Evolutionary conservation across 2,329 filamentous ascomycete genomes (phyloP).

Genomic region (Ascochyta clinopodiicola): DNA sequence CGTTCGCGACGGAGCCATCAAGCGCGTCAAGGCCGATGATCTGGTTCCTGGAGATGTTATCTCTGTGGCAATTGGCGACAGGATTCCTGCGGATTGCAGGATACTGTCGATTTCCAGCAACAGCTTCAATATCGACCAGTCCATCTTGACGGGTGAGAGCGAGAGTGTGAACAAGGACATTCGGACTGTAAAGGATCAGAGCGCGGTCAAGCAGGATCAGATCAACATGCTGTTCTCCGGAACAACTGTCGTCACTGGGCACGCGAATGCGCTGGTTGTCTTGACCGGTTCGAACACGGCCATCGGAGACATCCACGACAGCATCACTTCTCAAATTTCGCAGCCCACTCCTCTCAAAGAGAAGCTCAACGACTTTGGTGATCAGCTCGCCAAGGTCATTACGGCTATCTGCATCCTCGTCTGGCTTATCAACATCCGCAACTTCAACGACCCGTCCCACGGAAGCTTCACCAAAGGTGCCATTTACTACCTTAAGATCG

Average conservation of each 20-base stretch:
- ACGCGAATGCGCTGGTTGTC: conserved; percentile 88
- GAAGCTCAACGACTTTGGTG: conserved; percentile 98
- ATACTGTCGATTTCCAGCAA: conserved; percentile 92
- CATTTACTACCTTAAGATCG: conserved; percentile 99
- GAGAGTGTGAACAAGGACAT: conserved; percentile 93
- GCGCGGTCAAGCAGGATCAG: conserved; percentile 96
- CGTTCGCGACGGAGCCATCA: conserved; percentile 79
- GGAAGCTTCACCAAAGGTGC: conserved; percentile 95
- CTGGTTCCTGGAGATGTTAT: conserved; percentile 94
- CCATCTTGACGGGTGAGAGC: conserved; percentile 95
- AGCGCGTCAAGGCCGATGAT: conserved; percentile 92
- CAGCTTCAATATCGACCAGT: conserved; percentile 95
- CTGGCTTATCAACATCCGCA: conserved; percentile 97
- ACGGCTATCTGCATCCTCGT: conserved; percentile 95
- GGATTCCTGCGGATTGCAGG: conserved; percentile 93
- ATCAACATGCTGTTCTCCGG: conserved; percentile 98
- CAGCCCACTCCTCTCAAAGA: conserved; percentile 97
- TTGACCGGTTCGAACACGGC: conserved; percentile 89
- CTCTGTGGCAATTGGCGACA: conserved; percentile 85
- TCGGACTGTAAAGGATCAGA: conserved; percentile 71
- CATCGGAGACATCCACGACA: conserved; percentile 98
- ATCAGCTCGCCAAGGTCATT: conserved; percentile 95
- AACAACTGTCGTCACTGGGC: conserved; percentile 93
- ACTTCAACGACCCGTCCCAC: conserved; percentile 94
- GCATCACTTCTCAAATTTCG: conserved; percentile 96